phyloP scores from a whole-genome alignment of 305 asterid genomes.

The Vinca major region DNA sequence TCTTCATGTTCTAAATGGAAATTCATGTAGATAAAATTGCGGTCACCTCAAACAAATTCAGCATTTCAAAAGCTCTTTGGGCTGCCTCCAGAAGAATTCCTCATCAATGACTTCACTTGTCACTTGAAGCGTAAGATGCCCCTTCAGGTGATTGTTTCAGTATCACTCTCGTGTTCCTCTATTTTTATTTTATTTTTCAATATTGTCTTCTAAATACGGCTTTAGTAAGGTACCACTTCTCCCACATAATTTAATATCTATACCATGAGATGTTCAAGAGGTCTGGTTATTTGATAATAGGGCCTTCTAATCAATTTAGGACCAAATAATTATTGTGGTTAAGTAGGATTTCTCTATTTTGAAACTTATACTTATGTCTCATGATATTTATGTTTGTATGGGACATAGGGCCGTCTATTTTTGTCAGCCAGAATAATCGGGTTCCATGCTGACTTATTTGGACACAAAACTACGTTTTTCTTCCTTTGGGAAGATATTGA shows the following conservation, averaged over 20 bases:
- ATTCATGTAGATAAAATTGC: constrained; percentile 55
- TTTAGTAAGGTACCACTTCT: not conserved
- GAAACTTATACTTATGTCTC: constrained; percentile 7
- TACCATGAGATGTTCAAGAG: not conserved
- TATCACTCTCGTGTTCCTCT: not conserved
- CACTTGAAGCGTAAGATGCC: constrained; percentile 97
- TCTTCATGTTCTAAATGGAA: constrained; percentile 12
- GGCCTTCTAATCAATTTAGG: not conserved
- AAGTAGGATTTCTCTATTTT: constrained; percentile 11
- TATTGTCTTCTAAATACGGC: not conserved
- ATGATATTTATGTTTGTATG: constrained; percentile 13
- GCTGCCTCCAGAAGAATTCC: constrained; percentile 93
- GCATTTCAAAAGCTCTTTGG: constrained; percentile 89
- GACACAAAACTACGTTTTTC: constrained; percentile 86
- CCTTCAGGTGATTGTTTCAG: constrained; percentile 55
- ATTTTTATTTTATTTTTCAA: not conserved
- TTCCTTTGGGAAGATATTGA: constrained; percentile 96
- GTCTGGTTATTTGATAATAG: not conserved
- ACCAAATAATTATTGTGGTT: not conserved
- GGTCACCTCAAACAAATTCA: constrained; percentile 96
- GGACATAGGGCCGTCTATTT: constrained; percentile 81
- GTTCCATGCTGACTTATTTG: constrained; percentile 87
- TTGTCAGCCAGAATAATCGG: constrained; percentile 93
- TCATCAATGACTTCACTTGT: constrained; percentile 87
- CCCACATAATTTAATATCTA: not conserved